These are phyloP conservation scores for Zangia roseola DNA, from an alignment of 768 basidiomycete species.

Conservation along the genomic window DNA sequence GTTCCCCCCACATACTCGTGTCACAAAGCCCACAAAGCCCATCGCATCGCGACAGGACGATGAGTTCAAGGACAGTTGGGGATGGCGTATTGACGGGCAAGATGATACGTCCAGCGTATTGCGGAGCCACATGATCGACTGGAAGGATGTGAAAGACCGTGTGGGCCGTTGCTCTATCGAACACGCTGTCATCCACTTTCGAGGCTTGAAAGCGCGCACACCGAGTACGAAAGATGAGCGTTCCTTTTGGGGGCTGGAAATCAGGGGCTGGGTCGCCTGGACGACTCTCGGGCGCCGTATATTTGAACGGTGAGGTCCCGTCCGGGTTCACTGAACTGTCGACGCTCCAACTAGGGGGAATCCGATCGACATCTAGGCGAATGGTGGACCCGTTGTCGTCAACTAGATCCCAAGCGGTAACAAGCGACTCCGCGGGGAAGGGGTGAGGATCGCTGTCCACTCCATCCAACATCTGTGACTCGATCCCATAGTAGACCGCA, in stretches of 20 bases:
- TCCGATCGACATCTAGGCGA: slow-evolving; percentile 7
- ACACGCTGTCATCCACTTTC: background rate
- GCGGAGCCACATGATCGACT: background rate
- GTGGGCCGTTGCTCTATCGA: background rate
- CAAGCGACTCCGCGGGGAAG: slow-evolving; percentile 17
- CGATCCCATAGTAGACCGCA: slow-evolving; percentile 10
- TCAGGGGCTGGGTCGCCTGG: background rate
- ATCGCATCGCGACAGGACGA: slow-evolving; percentile 18
- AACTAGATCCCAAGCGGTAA: slow-evolving; percentile 18
- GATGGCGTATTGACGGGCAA: slow-evolving; percentile 13
- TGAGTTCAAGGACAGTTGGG: slow-evolving; percentile 9
- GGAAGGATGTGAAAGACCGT: slow-evolving; percentile 13
- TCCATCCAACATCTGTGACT: background rate
- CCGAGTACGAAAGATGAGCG: slow-evolving; percentile 26
- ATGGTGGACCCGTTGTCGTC: slow-evolving; percentile 8
- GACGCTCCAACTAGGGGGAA: slow-evolving; percentile 1
- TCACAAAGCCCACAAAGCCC: slow-evolving; percentile 7
- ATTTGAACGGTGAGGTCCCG: background rate
- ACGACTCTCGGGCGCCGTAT: background rate
- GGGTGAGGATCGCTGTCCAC: background rate
- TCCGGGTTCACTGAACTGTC: background rate
- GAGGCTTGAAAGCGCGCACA: slow-evolving; percentile 10
- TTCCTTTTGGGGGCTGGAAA: slow-evolving; percentile 9
- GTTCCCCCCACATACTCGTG: slow-evolving; percentile 7
- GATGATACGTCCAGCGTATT: slow-evolving; percentile 14